These are phyloP conservation scores for Ceratonia siliqua DNA, from an alignment of 306 rosid genomes.

Conservation along the genomic window DNA sequence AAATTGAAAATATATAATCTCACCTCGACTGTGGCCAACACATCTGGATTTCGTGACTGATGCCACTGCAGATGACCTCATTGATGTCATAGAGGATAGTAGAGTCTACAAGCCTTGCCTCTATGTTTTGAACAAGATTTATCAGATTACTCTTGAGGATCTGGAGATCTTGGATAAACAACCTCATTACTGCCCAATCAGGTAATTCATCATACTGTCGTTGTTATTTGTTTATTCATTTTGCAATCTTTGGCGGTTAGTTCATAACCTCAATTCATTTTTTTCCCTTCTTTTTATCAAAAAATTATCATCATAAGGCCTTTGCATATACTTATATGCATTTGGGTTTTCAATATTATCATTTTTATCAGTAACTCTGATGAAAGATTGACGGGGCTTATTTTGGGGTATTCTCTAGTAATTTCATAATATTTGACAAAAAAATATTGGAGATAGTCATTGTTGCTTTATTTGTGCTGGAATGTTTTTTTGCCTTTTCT, in stretches of 20 bases:
- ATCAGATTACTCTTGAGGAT: slow-evolving; percentile 96
- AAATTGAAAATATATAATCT: too few relatives aligned
- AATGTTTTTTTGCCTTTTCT: not conserved
- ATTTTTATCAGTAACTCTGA: not conserved
- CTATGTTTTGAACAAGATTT: slow-evolving; percentile 93
- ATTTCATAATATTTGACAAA: not conserved
- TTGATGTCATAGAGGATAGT: slow-evolving; percentile 96
- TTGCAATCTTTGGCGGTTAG: not conserved
- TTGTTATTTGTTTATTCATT: not conserved
- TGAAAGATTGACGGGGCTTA: not conserved
- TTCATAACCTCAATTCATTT: not conserved
- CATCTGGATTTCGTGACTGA: slow-evolving; percentile 91
- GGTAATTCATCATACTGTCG: slow-evolving; percentile 46
- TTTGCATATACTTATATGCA: slow-evolving; percentile 9
- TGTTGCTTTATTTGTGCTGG: not conserved
- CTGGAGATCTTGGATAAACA: slow-evolving; percentile 97
- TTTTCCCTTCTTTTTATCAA: not conserved
- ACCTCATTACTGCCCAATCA: slow-evolving; percentile 95
- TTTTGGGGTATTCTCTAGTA: not conserved
- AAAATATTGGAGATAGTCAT: not conserved
- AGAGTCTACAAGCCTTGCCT: slow-evolving; percentile 93
- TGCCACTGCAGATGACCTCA: slow-evolving; percentile 97
- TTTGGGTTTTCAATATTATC: not conserved
- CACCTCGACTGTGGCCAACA: slow-evolving; percentile 85
- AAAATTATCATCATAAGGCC: not conserved